These are phyloP conservation scores for Botrytis medusae DNA, from an alignment of 2,329 filamentous ascomycete genomes.

Conservation along the genomic window DNA sequence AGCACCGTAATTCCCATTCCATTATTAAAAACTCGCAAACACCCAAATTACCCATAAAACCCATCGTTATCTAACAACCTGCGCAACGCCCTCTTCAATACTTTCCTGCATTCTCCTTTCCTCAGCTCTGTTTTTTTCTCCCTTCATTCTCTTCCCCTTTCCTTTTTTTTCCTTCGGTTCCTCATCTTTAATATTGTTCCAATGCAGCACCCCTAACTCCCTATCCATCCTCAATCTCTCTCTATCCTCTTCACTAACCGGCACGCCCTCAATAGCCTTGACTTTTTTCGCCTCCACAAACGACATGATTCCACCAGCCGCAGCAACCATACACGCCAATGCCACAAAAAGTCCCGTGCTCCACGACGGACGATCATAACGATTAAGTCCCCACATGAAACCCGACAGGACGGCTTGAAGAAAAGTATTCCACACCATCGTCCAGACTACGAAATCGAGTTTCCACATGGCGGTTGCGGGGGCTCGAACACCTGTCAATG, in stretches of 20 bases:
- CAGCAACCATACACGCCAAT: slow-evolving; percentile 68
- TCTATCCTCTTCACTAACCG: slow-evolving; percentile 56
- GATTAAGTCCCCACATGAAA: slow-evolving; percentile 81
- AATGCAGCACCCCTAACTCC: slow-evolving; percentile 57
- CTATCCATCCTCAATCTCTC: slow-evolving; percentile 52
- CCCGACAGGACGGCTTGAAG: slow-evolving; percentile 71
- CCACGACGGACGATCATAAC: slow-evolving; percentile 74
- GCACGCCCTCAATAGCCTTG: slow-evolving; percentile 70
- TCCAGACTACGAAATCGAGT: slow-evolving; percentile 76
- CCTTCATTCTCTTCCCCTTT: slow-evolving; percentile 21
- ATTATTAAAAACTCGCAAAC: not conserved
- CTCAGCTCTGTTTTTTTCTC: not conserved
- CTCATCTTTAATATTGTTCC: slow-evolving; percentile 56
- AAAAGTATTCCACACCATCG: slow-evolving; percentile 76
- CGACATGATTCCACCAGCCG: slow-evolving; percentile 66
- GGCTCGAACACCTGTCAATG: slow-evolving; percentile 70
- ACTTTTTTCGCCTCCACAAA: slow-evolving; percentile 70
- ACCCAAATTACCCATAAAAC: not conserved
- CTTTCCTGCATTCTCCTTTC: not conserved
- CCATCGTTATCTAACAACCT: not conserved
- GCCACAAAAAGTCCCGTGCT: slow-evolving; percentile 77
- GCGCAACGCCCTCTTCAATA: not conserved
- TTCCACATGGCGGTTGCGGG: slow-evolving; percentile 70
- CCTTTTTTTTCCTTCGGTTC: slow-evolving; percentile 46
- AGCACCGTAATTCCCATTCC: not conserved